Evolutionary conservation across 345 rosid species (phyloP).

Genomic region (Lepidium aucheri): DNA sequence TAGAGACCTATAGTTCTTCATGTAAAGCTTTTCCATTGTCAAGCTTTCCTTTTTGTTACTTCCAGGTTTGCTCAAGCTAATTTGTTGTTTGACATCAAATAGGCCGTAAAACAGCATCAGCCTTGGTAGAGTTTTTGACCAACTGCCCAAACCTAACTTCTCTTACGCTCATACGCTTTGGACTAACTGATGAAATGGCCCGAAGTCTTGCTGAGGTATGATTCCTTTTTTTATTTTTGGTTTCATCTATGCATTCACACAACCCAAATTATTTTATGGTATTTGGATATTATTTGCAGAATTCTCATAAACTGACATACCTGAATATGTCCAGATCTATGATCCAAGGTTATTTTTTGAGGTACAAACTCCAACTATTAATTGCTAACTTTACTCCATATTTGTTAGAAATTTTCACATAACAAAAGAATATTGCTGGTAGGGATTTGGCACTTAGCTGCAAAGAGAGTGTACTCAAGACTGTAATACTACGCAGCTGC

Average conservation of each 20-base stretch:
- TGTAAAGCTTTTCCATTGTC: slow-evolving; percentile 31
- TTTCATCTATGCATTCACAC: neutral
- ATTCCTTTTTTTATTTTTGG: neutral
- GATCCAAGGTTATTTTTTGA: slow-evolving; percentile 67
- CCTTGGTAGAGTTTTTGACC: slow-evolving; percentile 62
- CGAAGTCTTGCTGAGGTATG: slow-evolving; percentile 62
- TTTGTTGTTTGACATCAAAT: slow-evolving; percentile 40
- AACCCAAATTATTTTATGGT: neutral
- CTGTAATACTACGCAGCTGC: slow-evolving; percentile 71
- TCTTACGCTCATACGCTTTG: slow-evolving; percentile 63
- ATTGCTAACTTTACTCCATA: neutral
- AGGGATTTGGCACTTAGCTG: slow-evolving; percentile 56
- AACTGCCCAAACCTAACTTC: slow-evolving; percentile 62
- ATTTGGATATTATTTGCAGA: slow-evolving; percentile 35
- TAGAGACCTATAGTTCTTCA: slow-evolving; percentile 54
- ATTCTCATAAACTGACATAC: slow-evolving; percentile 52
- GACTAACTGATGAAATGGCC: slow-evolving; percentile 52
- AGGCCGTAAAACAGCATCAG: slow-evolving; percentile 54
- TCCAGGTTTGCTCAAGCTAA: slow-evolving; percentile 15
- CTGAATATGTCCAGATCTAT: slow-evolving; percentile 70
- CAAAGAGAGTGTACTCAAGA: slow-evolving; percentile 54
- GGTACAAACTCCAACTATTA: slow-evolving; percentile 34
- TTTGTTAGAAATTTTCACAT: neutral
- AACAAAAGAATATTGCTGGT: neutral
- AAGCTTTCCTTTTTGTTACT: slow-evolving; percentile 10